phyloP scores from a whole-genome alignment of 2,329 filamentous ascomycete genomes.

The Fusarium redolens region DNA sequence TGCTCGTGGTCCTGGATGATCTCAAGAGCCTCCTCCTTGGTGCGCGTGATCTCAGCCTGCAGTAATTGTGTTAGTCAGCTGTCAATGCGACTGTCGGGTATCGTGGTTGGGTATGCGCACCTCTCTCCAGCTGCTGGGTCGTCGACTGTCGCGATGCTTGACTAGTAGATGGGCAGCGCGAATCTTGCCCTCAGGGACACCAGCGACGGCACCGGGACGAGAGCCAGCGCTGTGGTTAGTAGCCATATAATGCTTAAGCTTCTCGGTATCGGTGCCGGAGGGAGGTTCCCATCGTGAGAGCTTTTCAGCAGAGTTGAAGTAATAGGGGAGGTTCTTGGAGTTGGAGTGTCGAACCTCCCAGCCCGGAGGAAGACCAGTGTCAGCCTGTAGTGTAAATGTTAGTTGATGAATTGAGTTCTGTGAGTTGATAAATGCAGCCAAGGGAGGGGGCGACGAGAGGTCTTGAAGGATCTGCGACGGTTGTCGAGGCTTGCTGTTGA shows the following conservation, averaged over 20 bases:
- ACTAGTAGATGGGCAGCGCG: constrained; percentile 92
- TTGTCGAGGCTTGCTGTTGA: background rate
- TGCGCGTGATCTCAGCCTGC: constrained; percentile 82
- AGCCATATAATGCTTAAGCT: constrained; percentile 94
- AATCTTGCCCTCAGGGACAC: constrained; percentile 80
- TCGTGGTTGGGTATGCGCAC: constrained; percentile 47
- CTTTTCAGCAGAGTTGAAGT: constrained; percentile 90
- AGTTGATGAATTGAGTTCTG: constrained; percentile 1
- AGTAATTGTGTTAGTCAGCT: background rate
- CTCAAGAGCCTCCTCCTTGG: constrained; percentile 84
- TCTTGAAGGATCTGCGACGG: background rate
- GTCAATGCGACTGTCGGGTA: background rate
- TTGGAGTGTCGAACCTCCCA: constrained; percentile 99
- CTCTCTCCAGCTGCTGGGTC: constrained; percentile 94
- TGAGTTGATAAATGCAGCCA: background rate
- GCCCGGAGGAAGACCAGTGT: constrained; percentile 82
- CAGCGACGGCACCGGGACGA: constrained; percentile 53
- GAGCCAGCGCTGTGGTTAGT: constrained; percentile 77
- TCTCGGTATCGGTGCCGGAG: constrained; percentile 86
- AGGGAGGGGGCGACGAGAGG: background rate
- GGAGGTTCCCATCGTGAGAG: constrained; percentile 97
- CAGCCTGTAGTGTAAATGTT: constrained; percentile 59
- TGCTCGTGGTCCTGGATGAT: constrained; percentile 82
- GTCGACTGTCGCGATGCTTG: constrained; percentile 89
- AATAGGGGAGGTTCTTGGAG: constrained; percentile 98